Percentiles rank a stretch among this genome's conserved stretches.
These are phyloP conservation scores for Eremochloa ophiuroides DNA, from an alignment of 176 grass and related monocot species.

Conservation along the genomic window DNA sequence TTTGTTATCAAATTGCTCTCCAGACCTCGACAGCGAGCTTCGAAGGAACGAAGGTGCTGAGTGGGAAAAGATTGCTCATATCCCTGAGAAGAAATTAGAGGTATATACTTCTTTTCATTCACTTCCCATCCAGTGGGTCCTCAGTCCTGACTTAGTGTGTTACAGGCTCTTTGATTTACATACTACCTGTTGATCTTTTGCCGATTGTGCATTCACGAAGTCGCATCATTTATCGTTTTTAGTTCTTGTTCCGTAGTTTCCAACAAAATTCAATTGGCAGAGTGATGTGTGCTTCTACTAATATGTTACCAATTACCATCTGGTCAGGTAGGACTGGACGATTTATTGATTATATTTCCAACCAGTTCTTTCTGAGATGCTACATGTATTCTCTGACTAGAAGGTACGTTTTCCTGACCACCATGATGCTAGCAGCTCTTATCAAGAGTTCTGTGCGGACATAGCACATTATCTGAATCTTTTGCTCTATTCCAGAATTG, in stretches of 20 bases:
- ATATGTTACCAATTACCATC: not conserved
- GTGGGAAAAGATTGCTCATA: slow-evolving; percentile 38
- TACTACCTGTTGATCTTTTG: not conserved
- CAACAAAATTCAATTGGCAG: not conserved
- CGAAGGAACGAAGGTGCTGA: slow-evolving; percentile 25
- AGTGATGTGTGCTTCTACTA: not conserved
- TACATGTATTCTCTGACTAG: not conserved
- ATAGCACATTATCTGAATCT: not conserved
- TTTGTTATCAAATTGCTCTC: slow-evolving; percentile 14
- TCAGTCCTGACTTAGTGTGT: not conserved
- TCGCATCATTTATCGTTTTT: not conserved
- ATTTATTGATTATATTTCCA: slow-evolving; percentile 22
- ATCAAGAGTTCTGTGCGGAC: not conserved
- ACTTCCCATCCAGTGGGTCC: not conserved
- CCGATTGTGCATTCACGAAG: not conserved
- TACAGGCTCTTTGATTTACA: slow-evolving; percentile 6
- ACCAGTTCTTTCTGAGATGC: not conserved
- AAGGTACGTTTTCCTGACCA: slow-evolving; percentile 5
- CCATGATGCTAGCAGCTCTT: not conserved
- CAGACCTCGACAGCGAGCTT: slow-evolving; percentile 30
- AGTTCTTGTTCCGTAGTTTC: not conserved
- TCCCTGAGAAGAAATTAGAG: slow-evolving; percentile 41
- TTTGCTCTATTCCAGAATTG: not conserved
- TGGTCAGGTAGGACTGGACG: slow-evolving; percentile 18
- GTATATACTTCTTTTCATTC: not conserved